These are phyloP conservation scores for Tolypocladium paradoxum DNA, from an alignment of 2,329 filamentous ascomycete species.

Conservation along the genomic window DNA sequence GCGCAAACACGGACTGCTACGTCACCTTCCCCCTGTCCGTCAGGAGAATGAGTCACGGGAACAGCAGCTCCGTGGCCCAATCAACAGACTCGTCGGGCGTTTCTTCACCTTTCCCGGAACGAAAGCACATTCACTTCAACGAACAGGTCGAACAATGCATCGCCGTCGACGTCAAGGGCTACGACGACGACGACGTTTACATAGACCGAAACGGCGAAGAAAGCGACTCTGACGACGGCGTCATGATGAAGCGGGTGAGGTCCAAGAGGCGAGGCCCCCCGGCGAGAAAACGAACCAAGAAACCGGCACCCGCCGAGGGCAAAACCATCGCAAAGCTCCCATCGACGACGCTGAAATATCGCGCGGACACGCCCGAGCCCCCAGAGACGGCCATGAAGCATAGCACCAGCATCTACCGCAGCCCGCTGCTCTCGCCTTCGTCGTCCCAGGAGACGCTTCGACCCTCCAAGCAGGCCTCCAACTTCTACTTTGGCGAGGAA, in stretches of 20 bases:
- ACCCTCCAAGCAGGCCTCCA: conserved; percentile 55
- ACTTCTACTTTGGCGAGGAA: conserved; percentile 51
- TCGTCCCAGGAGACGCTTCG: conserved; percentile 75
- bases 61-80: conserved; percentile 49
- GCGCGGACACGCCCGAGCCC: conserved; percentile 63
- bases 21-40: conserved; percentile 54
- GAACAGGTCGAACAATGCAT: conserved; percentile 94
- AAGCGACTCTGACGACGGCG: conserved; percentile 63
- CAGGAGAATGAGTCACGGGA: conserved; percentile 48
- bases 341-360: conserved; percentile 77
- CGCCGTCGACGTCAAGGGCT: conserved; percentile 76
- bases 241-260: conserved; percentile 68
- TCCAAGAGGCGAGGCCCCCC: conserved; percentile 47
- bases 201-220: conserved; percentile 42
- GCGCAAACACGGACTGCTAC: conserved; percentile 61
- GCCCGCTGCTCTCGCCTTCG: conserved; percentile 54
- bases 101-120: conserved; percentile 50
- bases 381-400: conserved; percentile 53
- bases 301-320: conserved; percentile 46
- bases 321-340: conserved; percentile 84
- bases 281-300: conserved; percentile 26
- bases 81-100: conserved; percentile 63
- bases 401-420: conserved; percentile 34
- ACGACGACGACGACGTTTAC: conserved; percentile 60
- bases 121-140: conserved; percentile 91